Evolutionary conservation across 495 filamentous ascomycete species (phyloP).

Genomic region (Neurospora sp.): DNA sequence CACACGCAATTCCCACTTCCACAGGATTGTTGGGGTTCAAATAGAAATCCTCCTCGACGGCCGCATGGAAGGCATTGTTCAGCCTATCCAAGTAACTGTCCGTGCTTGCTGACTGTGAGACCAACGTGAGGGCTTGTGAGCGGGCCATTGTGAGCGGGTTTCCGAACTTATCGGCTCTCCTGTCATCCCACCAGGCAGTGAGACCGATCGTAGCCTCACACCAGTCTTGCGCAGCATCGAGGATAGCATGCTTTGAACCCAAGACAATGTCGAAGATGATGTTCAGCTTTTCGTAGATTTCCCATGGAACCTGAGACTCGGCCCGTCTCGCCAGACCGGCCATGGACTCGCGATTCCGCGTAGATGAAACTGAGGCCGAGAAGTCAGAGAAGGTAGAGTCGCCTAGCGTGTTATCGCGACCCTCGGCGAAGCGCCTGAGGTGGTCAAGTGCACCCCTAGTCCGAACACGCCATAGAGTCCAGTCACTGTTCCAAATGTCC

Average conservation of each 20-base stretch:
- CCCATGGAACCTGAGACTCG: constrained; percentile 75
- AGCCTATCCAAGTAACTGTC: constrained; percentile 39
- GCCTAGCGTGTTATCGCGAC: constrained; percentile 37
- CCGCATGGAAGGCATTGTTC: constrained; percentile 36
- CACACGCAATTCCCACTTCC: constrained; percentile 68
- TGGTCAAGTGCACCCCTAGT: constrained; percentile 54
- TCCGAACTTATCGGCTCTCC: constrained; percentile 37
- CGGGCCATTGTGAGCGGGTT: constrained; percentile 24
- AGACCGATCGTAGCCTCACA: constrained; percentile 72
- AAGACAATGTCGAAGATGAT: constrained; percentile 66
- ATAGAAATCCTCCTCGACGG: constrained; percentile 43
- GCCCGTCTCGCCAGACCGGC: constrained; percentile 58
- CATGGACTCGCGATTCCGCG: constrained; percentile 25
- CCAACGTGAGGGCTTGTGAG: constrained; percentile 31
- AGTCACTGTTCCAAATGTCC: constrained; percentile 66
- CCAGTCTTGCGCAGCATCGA: constrained; percentile 69
- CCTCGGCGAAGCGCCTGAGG: constrained; percentile 65
- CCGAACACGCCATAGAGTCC: constrained; percentile 65
- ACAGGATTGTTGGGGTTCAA: constrained; percentile 61
- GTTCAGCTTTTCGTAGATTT: constrained; percentile 69
- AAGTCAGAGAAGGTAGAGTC: constrained; percentile 31
- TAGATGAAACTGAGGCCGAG: constrained; percentile 4
- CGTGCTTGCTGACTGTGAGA: constrained; percentile 11
- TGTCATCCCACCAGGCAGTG: constrained; percentile 82
- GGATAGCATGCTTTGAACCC: constrained; percentile 58